A percentile compares a stretch with the other conserved stretches of the same genome.
These are phyloP conservation scores for Linnemannia schmuckeri DNA, from an alignment of 192 early-diverging fungal genomes.

Conservation along the genomic window DNA sequence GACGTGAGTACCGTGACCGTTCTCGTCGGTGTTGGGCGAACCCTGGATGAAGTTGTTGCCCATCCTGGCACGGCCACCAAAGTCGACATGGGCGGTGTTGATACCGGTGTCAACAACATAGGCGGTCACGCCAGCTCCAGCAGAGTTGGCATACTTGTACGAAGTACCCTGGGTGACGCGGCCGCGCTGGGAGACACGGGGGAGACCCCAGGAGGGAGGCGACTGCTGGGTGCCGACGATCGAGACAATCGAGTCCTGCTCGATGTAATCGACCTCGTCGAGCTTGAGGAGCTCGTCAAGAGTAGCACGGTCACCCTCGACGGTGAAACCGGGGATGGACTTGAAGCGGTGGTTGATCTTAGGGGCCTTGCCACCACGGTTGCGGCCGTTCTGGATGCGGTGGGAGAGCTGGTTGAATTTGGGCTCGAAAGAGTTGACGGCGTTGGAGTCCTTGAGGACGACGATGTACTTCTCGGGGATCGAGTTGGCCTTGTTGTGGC, in stretches of 20 bases:
- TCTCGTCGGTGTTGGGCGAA: constrained; percentile 62
- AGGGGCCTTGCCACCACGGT: background rate
- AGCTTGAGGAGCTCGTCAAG: constrained; percentile 51
- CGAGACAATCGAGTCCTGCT: constrained; percentile 64
- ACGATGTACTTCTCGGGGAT: constrained; percentile 74
- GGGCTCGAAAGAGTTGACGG: constrained; percentile 36
- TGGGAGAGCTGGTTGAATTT: constrained; percentile 58
- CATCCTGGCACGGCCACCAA: constrained; percentile 79
- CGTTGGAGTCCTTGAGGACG: constrained; percentile 66
- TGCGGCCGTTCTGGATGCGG: constrained; percentile 31
- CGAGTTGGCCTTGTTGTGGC: constrained; percentile 21
- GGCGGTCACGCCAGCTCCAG: constrained; percentile 66
- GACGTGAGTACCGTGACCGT: constrained; percentile 79
- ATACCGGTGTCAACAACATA: constrained; percentile 77
- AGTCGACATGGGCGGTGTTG: constrained; percentile 72
- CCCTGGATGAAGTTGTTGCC: constrained; percentile 63
- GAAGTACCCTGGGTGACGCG: constrained; percentile 60
- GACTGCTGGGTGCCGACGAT: constrained; percentile 29
- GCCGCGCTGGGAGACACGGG: constrained; percentile 27
- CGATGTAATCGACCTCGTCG: constrained; percentile 59
- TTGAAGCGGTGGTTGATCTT: constrained; percentile 64
- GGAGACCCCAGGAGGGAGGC: constrained; percentile 60
- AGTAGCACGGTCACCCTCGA: constrained; percentile 59
- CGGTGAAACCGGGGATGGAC: constrained; percentile 68
- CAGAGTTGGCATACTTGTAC: constrained; percentile 66